Conservation (phyloP, 306 rosid species). For the Neltuma alba region DNA sequence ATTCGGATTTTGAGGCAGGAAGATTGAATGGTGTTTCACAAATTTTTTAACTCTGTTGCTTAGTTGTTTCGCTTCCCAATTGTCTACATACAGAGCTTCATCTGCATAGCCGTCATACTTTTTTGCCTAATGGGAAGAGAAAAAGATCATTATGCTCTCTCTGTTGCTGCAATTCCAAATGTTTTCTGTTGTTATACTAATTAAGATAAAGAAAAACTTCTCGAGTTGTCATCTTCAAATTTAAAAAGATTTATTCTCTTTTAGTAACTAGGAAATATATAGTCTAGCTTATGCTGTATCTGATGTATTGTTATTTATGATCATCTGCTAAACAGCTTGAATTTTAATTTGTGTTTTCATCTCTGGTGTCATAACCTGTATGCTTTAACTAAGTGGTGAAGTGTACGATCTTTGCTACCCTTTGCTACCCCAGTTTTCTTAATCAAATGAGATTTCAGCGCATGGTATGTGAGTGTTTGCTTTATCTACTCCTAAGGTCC, state of each 20-base stretch:
- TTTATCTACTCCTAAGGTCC: not conserved
- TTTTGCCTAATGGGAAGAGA: constrained; percentile 2
- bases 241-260: not conserved
- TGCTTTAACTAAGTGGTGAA: not conserved
- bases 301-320: not conserved
- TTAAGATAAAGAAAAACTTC: not conserved
- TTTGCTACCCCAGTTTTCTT: not conserved
- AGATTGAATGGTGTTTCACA: constrained; percentile 8
- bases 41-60: constrained; percentile 1
- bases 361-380: not conserved
- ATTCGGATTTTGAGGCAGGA: not conserved
- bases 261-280: constrained; percentile 2
- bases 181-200: not conserved
- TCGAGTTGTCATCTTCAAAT: constrained; percentile 1
- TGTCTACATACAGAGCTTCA: not conserved
- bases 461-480: not conserved
- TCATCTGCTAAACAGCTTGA: not conserved
- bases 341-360: not conserved
- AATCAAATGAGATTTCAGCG: not conserved
- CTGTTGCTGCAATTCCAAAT: constrained; percentile 1
- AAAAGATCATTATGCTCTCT: not conserved
- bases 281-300: not conserved
- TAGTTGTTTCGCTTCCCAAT: not conserved
- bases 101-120: not conserved
- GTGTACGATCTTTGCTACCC: too few relatives aligned